Percentiles rank a stretch among this genome's conserved stretches.
Evolutionary conservation across 2,329 filamentous ascomycete species (phyloP).

Genomic region (Fusarium sp.): DNA sequence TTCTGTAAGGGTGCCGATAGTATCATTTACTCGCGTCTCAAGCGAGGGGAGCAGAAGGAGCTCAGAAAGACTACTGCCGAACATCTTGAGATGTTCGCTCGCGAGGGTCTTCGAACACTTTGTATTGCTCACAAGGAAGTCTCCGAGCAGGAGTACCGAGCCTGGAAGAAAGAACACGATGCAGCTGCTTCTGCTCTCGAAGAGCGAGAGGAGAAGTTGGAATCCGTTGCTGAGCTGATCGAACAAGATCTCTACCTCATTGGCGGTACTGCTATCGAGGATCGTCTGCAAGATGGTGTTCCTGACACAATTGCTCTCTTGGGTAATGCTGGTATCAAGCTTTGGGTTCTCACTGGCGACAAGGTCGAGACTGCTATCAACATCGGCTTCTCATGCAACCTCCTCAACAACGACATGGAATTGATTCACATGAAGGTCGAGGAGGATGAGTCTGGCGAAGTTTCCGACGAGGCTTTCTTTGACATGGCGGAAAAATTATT

Average conservation of each 20-base stretch:
- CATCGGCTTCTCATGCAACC: constrained; percentile 98
- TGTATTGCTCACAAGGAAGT: constrained; percentile 90
- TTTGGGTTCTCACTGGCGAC: constrained; percentile 98
- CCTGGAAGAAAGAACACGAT: constrained; percentile 90
- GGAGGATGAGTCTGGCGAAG: constrained; percentile 71
- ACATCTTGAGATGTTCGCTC: constrained; percentile 95
- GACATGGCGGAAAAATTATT: constrained; percentile 75
- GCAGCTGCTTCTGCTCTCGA: constrained; percentile 84
- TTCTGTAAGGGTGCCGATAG: constrained; percentile 99
- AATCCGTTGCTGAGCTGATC: constrained; percentile 88
- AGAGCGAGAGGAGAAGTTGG: constrained; percentile 91
- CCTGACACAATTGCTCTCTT: constrained; percentile 94
- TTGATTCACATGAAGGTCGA: constrained; percentile 88
- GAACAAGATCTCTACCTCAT: constrained; percentile 89
- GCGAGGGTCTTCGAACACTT: constrained; percentile 92
- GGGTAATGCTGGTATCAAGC: constrained; percentile 93
- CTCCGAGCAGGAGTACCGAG: constrained; percentile 82
- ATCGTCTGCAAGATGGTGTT: constrained; percentile 95
- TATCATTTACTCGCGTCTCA: constrained; percentile 93
- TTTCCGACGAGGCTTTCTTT: constrained; percentile 61
- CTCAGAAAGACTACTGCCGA: constrained; percentile 87
- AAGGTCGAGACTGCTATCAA: constrained; percentile 99
- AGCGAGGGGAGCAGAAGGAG: constrained; percentile 85
- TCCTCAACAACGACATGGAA: constrained; percentile 98
- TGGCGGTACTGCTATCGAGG: constrained; percentile 96